These are phyloP conservation scores for Saccharomycopsis selenospora DNA, from an alignment of 805 yeast genomes.

Conservation along the genomic window DNA sequence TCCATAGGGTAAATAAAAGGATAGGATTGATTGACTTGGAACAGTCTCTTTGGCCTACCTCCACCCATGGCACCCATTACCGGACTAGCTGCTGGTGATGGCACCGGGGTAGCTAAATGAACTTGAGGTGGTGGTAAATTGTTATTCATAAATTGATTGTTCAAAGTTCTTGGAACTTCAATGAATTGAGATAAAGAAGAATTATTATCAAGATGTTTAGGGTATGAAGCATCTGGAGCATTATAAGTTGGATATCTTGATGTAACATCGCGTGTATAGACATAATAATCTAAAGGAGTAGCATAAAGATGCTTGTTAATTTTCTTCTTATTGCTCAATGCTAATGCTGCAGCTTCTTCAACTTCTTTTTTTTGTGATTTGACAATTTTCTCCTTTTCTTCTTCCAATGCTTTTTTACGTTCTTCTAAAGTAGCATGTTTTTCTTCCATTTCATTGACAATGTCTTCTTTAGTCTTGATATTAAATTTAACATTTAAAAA, in stretches of 20 bases:
- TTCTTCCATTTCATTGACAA: constrained; percentile 24
- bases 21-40: constrained; percentile 58
- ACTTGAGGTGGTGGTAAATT: constrained; percentile 47
- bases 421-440: background rate
- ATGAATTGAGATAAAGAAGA: constrained; percentile 53
- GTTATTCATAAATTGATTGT: constrained; percentile 36
- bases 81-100: constrained; percentile 68
- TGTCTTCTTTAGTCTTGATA: constrained; percentile 23
- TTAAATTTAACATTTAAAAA: constrained; percentile 39
- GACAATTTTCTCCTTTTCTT: constrained; percentile 2
- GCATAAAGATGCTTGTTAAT: constrained; percentile 36
- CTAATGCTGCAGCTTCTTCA: constrained; percentile 40
- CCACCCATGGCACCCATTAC: constrained; percentile 23
- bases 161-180: constrained; percentile 49
- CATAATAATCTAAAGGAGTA: constrained; percentile 79
- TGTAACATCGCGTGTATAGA: constrained; percentile 65
- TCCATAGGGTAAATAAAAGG: constrained; percentile 59
- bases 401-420: constrained; percentile 14
- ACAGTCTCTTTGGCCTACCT: constrained; percentile 42
- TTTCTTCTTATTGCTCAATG: constrained; percentile 34
- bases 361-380: constrained; percentile 42
- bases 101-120: constrained; percentile 82
- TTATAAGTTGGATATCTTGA: constrained; percentile 68
- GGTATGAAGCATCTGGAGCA: constrained; percentile 43
- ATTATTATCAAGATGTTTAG: constrained; percentile 40